Conservation (phyloP, 2,329 filamentous ascomycete species). For the Periconia macrospinosa region DNA sequence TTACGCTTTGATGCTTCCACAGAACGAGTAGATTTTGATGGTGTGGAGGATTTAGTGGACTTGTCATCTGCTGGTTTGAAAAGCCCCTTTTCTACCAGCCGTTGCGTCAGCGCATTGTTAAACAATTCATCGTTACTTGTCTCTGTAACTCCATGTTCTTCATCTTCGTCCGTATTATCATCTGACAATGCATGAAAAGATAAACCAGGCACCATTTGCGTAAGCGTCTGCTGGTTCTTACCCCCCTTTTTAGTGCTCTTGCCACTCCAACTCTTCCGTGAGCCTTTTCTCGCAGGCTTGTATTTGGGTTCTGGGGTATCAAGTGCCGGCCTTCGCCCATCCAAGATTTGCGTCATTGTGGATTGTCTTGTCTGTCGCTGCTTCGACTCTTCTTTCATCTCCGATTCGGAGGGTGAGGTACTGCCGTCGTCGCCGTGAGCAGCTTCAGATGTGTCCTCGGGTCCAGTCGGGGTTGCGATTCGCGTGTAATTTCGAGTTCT, state of each 20-base stretch:
- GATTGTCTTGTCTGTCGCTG: conserved; percentile 31
- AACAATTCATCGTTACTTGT: conserved; percentile 13
- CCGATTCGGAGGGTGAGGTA: neutral
- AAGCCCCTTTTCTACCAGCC: conserved; percentile 21
- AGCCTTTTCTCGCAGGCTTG: conserved; percentile 19
- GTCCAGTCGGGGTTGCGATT: conserved; percentile 1
- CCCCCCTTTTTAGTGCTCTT: conserved; percentile 8
- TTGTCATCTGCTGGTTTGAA: conserved; percentile 5
- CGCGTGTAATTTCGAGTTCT: conserved; percentile 11
- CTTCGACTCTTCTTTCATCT: conserved; percentile 2
- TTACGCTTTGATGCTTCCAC: neutral
- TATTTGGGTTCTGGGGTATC: conserved; percentile 26
- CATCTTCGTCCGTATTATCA: conserved; percentile 16
- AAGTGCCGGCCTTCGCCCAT: conserved; percentile 25
- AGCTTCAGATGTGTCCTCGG: conserved; percentile 2
- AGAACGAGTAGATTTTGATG: neutral
- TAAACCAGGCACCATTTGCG: conserved; percentile 38
- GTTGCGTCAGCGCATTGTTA: conserved; percentile 15
- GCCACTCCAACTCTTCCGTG: conserved; percentile 24
- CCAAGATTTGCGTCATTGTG: conserved; percentile 39
- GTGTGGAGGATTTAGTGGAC: neutral
- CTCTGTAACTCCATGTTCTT: conserved; percentile 17
- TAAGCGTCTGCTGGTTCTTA: conserved; percentile 34
- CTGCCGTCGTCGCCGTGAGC: conserved; percentile 3
- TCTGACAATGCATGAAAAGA: conserved; percentile 20